phyloP scores from a whole-genome alignment of 495 filamentous ascomycete species.

The Podospora sp. region DNA sequence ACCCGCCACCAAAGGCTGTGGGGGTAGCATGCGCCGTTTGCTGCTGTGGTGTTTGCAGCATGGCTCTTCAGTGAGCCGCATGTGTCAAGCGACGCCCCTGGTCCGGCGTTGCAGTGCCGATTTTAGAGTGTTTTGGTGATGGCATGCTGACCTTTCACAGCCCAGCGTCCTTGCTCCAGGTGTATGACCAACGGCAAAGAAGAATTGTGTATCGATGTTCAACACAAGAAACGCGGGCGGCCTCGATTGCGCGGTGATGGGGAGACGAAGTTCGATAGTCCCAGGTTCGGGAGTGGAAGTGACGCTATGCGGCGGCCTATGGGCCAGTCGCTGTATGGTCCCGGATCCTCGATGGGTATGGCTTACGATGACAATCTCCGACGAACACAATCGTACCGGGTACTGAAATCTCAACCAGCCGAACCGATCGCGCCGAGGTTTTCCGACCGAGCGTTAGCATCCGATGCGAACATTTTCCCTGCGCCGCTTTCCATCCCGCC shows the following conservation, averaged over 20 bases:
- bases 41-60: neutral
- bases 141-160: conserved; percentile 44
- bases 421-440: conserved; percentile 49
- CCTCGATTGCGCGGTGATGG: conserved; percentile 87
- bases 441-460: conserved; percentile 45
- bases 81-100: neutral
- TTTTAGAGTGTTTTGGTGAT: neutral
- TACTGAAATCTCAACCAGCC: conserved; percentile 61
- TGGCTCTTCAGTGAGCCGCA: neutral
- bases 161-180: conserved; percentile 63
- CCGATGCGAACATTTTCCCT: conserved; percentile 52
- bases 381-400: conserved; percentile 55
- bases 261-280: conserved; percentile 55
- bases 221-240: conserved; percentile 93
- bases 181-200: conserved; percentile 66
- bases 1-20: neutral
- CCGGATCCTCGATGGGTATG: conserved; percentile 39
- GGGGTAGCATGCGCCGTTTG: neutral
- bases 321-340: conserved; percentile 45
- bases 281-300: conserved; percentile 46
- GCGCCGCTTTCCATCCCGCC: conserved; percentile 49
- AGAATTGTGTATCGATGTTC: conserved; percentile 90
- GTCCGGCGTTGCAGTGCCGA: neutral
- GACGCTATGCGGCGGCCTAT: conserved; percentile 51
- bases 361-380: conserved; percentile 53